Conservation (phyloP, 1,284 basidiomycete species). For the Ceratobasidium sp. region DNA sequence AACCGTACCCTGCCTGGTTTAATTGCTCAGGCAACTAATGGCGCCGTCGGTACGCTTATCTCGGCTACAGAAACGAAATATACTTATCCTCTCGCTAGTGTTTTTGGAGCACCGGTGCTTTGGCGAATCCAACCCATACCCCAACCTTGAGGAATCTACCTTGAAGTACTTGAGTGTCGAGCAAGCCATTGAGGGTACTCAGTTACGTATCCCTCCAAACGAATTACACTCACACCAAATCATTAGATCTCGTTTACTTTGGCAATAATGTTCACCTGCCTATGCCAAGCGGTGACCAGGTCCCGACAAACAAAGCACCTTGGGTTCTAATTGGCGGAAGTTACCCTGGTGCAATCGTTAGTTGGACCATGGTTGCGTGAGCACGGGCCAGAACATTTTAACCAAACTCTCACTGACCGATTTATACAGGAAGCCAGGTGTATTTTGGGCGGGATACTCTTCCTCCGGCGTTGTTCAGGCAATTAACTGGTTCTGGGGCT, state of each 20-base stretch:
- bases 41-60: slow-evolving; percentile 62
- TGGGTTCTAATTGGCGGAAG: slow-evolving; percentile 77
- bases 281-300: slow-evolving; percentile 65
- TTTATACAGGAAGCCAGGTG: slow-evolving; percentile 60
- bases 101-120: slow-evolving; percentile 57
- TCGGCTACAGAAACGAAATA: slow-evolving; percentile 45
- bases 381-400: slow-evolving; percentile 42
- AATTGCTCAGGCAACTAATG: slow-evolving; percentile 70
- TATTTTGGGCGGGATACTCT: slow-evolving; percentile 72
- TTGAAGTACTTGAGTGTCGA: slow-evolving; percentile 67
- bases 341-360: slow-evolving; percentile 64
- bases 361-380: slow-evolving; percentile 75
- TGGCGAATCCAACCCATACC: slow-evolving; percentile 62
- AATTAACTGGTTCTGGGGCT: slow-evolving; percentile 57
- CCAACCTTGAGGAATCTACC: slow-evolving; percentile 65
- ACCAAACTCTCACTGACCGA: slow-evolving; percentile 15
- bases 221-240: slow-evolving; percentile 48
- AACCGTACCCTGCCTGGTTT: slow-evolving; percentile 58
- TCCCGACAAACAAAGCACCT: slow-evolving; percentile 64
- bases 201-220: neutral
- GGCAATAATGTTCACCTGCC: slow-evolving; percentile 68
- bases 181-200: slow-evolving; percentile 50
- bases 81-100: neutral
- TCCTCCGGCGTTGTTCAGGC: slow-evolving; percentile 76
- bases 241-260: slow-evolving; percentile 74